phyloP scores from a whole-genome alignment of 2,329 filamentous ascomycete genomes.

The Curvularia hawaiiensis region DNA sequence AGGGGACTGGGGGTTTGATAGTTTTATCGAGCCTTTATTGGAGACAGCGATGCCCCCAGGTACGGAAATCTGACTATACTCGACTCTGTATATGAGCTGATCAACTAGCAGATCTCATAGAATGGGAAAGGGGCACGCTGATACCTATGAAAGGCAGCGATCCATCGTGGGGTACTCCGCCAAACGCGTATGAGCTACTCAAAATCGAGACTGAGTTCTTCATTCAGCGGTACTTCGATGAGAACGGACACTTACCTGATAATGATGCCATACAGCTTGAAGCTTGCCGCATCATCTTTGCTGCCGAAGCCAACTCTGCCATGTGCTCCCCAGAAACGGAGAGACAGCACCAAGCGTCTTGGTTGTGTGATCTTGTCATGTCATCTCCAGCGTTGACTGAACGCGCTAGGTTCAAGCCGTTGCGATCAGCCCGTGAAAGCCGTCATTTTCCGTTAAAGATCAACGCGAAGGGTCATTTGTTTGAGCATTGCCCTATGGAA shows the following conservation, averaged over 20 bases:
- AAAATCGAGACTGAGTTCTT: constrained; percentile 33
- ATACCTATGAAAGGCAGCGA: constrained; percentile 31
- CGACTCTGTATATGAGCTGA: background rate
- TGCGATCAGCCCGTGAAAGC: constrained; percentile 25
- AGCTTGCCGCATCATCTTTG: constrained; percentile 37
- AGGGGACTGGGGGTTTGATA: constrained; percentile 35
- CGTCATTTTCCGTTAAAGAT: constrained; percentile 20
- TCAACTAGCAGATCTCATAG: constrained; percentile 22
- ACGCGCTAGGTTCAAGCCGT: constrained; percentile 28
- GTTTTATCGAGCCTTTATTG: constrained; percentile 16
- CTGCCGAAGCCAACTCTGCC: constrained; percentile 21
- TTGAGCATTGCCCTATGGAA: constrained; percentile 33
- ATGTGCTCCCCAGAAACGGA: background rate
- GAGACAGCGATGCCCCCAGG: constrained; percentile 32
- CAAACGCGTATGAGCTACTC: constrained; percentile 33
- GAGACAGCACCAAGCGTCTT: constrained; percentile 19
- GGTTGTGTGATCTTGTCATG: constrained; percentile 35
- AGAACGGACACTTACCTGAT: constrained; percentile 22
- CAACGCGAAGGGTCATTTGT: constrained; percentile 25
- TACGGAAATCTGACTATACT: background rate
- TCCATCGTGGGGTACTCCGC: constrained; percentile 27
- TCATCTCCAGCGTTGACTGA: constrained; percentile 23
- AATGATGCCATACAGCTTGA: constrained; percentile 33
- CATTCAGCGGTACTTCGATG: constrained; percentile 32
- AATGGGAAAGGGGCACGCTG: constrained; percentile 27